phyloP scores from a whole-genome alignment of 306 rosid species.

The Quercus aquifolioides region DNA sequence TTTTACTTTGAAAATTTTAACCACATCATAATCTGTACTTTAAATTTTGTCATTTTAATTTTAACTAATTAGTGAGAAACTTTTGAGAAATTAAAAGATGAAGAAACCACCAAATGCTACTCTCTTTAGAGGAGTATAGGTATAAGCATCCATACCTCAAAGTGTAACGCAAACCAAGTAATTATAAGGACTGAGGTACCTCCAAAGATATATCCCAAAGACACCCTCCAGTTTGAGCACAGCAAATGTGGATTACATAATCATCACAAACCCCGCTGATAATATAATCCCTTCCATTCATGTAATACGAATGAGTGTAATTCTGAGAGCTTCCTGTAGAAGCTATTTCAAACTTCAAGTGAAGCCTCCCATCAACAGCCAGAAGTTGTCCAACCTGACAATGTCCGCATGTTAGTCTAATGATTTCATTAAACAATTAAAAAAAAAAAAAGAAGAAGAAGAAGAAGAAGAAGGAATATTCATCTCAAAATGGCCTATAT shows the following conservation, averaged over 20 bases:
- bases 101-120: not conserved
- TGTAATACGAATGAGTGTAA: conserved; percentile 78
- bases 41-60: too few relatives aligned
- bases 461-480: not conserved
- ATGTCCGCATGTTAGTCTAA: conserved; percentile 22
- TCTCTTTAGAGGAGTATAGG: too few relatives aligned
- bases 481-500: not conserved
- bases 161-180: not conserved
- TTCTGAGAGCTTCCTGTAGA: conserved; percentile 72
- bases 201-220: conserved; percentile 73
- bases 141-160: not conserved
- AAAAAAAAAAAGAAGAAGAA: too few relatives aligned
- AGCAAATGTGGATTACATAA: conserved; percentile 71
- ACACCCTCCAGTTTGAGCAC: conserved; percentile 81
- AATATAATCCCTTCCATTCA: conserved; percentile 85
- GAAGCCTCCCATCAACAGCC: conserved; percentile 85
- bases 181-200: conserved; percentile 38
- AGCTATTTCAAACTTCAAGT: conserved; percentile 68
- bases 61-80: too few relatives aligned
- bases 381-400: conserved; percentile 69
- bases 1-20: too few relatives aligned
- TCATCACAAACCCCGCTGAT: conserved; percentile 88
- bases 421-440: not conserved
- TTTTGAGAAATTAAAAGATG: too few relatives aligned
- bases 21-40: not conserved